phyloP scores from a whole-genome alignment of 2,329 filamentous ascomycete genomes.

The Beauveria pseudobassiana region DNA sequence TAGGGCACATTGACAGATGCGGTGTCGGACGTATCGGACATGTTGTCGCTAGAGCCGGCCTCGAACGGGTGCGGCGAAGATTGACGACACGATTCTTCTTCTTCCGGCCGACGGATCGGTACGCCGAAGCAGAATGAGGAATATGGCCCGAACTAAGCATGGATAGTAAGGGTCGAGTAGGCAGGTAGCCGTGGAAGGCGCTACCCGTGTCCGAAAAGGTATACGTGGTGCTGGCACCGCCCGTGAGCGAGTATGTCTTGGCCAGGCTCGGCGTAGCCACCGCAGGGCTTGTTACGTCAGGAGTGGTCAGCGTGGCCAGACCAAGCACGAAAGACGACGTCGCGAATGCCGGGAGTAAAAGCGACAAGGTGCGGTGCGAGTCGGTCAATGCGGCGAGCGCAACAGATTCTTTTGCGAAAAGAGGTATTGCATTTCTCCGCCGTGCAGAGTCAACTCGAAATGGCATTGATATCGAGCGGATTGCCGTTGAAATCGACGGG shows the following conservation, averaged over 20 bases:
- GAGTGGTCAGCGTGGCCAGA: constrained; percentile 67
- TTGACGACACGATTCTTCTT: constrained; percentile 82
- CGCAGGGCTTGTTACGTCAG: constrained; percentile 47
- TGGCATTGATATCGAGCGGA: constrained; percentile 64
- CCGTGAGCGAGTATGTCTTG: constrained; percentile 54
- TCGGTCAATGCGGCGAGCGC: constrained; percentile 74
- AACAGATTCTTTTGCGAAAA: constrained; percentile 95
- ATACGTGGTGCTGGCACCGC: constrained; percentile 56
- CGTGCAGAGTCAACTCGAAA: constrained; percentile 71
- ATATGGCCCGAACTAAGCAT: constrained; percentile 54
- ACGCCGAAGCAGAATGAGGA: constrained; percentile 56
- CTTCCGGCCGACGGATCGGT: constrained; percentile 60
- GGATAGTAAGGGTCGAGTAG: constrained; percentile 61
- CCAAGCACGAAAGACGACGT: constrained; percentile 90
- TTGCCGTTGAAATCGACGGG: constrained; percentile 76
- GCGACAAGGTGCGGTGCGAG: constrained; percentile 80
- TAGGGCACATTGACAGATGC: constrained; percentile 50
- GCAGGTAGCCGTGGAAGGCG: constrained; percentile 51
- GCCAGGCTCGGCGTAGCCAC: constrained; percentile 46
- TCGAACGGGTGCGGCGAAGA: constrained; percentile 56
- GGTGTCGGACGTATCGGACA: constrained; percentile 42
- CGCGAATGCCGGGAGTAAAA: constrained; percentile 83
- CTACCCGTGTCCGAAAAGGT: constrained; percentile 68
- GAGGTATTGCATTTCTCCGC: constrained; percentile 75
- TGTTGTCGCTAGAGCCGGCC: constrained; percentile 43